phyloP scores from a whole-genome alignment of 2,329 filamentous ascomycete genomes.

The Penicillium hordei region DNA sequence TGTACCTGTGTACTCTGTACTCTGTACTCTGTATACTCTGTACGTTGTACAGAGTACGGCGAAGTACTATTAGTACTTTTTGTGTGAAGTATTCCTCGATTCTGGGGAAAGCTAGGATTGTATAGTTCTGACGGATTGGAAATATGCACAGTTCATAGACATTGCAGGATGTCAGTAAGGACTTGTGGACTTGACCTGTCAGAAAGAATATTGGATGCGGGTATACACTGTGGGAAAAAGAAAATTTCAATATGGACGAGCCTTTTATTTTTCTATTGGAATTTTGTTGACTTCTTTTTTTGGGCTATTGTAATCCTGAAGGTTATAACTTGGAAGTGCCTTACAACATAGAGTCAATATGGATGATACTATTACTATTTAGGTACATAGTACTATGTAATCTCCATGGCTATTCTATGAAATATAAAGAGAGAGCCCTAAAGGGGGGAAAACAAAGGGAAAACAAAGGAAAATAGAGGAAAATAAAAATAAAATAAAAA shows the following conservation, averaged over 20 bases:
- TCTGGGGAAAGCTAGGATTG: constrained; percentile 7
- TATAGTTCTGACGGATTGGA: neutral
- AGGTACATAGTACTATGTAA: neutral
- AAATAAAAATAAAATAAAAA: neutral
- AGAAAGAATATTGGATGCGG: neutral
- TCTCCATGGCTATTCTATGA: too few species aligned
- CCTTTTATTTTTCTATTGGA: neutral
- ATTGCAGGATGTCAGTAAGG: constrained; percentile 1
- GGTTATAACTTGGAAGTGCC: too few species aligned
- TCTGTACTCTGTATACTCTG: neutral
- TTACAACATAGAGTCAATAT: too few species aligned
- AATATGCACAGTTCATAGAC: neutral
- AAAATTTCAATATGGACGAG: constrained; percentile 13
- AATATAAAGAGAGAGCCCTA: too few species aligned
- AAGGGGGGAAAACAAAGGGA: neutral
- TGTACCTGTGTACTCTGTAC: neutral
- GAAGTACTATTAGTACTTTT: neutral
- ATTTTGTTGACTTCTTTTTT: too few species aligned
- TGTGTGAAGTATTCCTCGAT: neutral
- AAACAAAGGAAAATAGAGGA: too few species aligned
- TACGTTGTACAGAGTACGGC: neutral
- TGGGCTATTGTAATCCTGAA: too few species aligned
- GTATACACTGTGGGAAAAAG: constrained; percentile 1
- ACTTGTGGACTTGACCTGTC: constrained; percentile 11
- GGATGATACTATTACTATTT: neutral